phyloP scores from a whole-genome alignment of 2,329 filamentous ascomycete genomes.

The Kalmusia sp. region DNA sequence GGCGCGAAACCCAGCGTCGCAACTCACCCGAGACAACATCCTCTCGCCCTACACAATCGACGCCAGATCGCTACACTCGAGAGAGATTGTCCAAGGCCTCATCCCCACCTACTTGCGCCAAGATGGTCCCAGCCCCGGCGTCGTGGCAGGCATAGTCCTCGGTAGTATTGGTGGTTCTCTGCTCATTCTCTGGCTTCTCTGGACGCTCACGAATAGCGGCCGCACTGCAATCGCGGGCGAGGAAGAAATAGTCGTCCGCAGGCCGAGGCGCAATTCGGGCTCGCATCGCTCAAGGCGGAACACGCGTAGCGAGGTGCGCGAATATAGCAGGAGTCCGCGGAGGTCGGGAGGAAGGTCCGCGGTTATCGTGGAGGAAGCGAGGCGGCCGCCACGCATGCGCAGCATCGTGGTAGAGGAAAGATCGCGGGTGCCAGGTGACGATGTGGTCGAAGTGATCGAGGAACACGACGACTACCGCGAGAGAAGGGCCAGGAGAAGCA shows the following conservation, averaged over 20 bases:
- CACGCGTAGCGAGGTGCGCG: slow-evolving; percentile 39
- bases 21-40: slow-evolving; percentile 14
- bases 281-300: slow-evolving; percentile 32
- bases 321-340: slow-evolving; percentile 47
- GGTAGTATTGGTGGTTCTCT: slow-evolving; percentile 62
- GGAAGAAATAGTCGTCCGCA: slow-evolving; percentile 65
- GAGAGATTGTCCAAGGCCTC: slow-evolving; percentile 43
- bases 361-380: slow-evolving; percentile 48
- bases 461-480: slow-evolving; percentile 56
- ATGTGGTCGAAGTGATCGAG: slow-evolving; percentile 66
- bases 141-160: slow-evolving; percentile 66
- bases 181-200: slow-evolving; percentile 60
- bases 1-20: slow-evolving; percentile 25
- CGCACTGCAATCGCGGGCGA: slow-evolving; percentile 52
- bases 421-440: slow-evolving; percentile 55
- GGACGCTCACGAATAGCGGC: slow-evolving; percentile 44
- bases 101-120: slow-evolving; percentile 69
- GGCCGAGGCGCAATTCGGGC: slow-evolving; percentile 35
- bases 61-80: slow-evolving; percentile 21
- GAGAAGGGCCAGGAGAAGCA: slow-evolving; percentile 44
- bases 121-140: slow-evolving; percentile 61
- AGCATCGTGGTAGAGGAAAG: slow-evolving; percentile 55
- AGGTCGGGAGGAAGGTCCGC: slow-evolving; percentile 38
- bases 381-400: slow-evolving; percentile 34
- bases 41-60: slow-evolving; percentile 21